Evolutionary conservation across 116 monocot species (phyloP).

Genomic region (Cymodocea nodosa): DNA sequence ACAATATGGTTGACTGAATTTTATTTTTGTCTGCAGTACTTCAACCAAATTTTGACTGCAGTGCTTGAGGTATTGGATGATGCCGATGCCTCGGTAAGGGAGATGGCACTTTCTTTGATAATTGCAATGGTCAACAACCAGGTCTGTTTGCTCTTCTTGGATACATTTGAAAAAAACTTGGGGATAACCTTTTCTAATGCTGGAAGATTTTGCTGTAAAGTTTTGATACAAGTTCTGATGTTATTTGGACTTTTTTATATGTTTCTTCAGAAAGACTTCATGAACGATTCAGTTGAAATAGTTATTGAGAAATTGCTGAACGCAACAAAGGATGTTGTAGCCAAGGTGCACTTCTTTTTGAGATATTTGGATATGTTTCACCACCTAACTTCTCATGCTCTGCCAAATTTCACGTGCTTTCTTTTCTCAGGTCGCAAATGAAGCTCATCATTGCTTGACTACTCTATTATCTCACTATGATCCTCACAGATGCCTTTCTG

Average conservation of each 20-base stretch:
- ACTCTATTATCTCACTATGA: slow-evolving; percentile 68
- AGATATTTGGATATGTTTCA: neutral
- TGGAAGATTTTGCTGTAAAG: neutral
- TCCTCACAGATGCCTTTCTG: slow-evolving; percentile 75
- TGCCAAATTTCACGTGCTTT: neutral
- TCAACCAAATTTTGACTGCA: slow-evolving; percentile 92
- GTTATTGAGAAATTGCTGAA: slow-evolving; percentile 89
- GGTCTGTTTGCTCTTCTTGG: slow-evolving; percentile 20
- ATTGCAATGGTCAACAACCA: slow-evolving; percentile 84
- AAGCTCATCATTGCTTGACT: slow-evolving; percentile 70
- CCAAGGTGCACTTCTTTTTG: slow-evolving; percentile 42
- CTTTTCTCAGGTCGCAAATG: slow-evolving; percentile 61
- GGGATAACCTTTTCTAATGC: neutral
- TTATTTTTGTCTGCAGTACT: slow-evolving; percentile 49
- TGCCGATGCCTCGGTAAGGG: slow-evolving; percentile 57
- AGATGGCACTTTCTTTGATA: slow-evolving; percentile 74
- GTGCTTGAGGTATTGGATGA: slow-evolving; percentile 87
- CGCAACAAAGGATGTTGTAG: slow-evolving; percentile 51
- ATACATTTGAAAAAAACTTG: neutral
- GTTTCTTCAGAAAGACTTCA: slow-evolving; percentile 52
- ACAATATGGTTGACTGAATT: neutral
- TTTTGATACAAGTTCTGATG: neutral
- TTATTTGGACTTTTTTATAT: neutral
- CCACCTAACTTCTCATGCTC: too few relatives aligned
- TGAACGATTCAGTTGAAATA: slow-evolving; percentile 94